These are phyloP conservation scores for Mortierella hygrophila DNA, from an alignment of 192 early-diverging fungal genomes.

Conservation along the genomic window DNA sequence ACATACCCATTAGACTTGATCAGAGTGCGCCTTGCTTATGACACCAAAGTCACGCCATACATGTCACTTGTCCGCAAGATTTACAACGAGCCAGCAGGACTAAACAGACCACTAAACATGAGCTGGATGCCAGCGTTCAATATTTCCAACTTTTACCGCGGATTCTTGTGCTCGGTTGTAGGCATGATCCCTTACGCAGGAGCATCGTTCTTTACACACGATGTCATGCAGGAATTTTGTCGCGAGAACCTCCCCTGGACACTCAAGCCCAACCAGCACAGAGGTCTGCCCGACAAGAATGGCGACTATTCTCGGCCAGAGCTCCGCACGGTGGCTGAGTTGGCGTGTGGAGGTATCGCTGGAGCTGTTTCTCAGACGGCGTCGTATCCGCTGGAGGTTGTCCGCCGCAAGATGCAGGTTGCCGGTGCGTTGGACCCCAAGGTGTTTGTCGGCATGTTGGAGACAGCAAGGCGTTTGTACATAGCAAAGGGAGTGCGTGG, in stretches of 20 bases:
- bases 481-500: slow-evolving; percentile 77
- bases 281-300: slow-evolving; percentile 41
- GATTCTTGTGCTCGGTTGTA: slow-evolving; percentile 87
- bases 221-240: slow-evolving; percentile 74
- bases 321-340: slow-evolving; percentile 81
- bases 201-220: slow-evolving; percentile 93
- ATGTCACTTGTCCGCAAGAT: slow-evolving; percentile 67
- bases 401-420: slow-evolving; percentile 89
- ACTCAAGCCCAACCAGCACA: slow-evolving; percentile 26
- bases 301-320: slow-evolving; percentile 61
- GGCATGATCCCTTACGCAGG: slow-evolving; percentile 99
- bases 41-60: slow-evolving; percentile 61
- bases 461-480: slow-evolving; percentile 77
- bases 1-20: slow-evolving; percentile 97
- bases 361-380: slow-evolving; percentile 88
- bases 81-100: slow-evolving; percentile 80
- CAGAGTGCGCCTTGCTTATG: slow-evolving; percentile 94
- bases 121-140: slow-evolving; percentile 22
- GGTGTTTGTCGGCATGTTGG: slow-evolving; percentile 62
- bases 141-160: slow-evolving; percentile 93
- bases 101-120: slow-evolving; percentile 35
- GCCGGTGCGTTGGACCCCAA: slow-evolving; percentile 71
- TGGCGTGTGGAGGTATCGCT: slow-evolving; percentile 85
- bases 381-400: slow-evolving; percentile 94
- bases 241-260: slow-evolving; percentile 58